Evolutionary conservation across 208 protist genomes (phyloP), one percentile per base, ranked within the genome.

Genomic region (Endotrypanum monterogeii): DNA sequence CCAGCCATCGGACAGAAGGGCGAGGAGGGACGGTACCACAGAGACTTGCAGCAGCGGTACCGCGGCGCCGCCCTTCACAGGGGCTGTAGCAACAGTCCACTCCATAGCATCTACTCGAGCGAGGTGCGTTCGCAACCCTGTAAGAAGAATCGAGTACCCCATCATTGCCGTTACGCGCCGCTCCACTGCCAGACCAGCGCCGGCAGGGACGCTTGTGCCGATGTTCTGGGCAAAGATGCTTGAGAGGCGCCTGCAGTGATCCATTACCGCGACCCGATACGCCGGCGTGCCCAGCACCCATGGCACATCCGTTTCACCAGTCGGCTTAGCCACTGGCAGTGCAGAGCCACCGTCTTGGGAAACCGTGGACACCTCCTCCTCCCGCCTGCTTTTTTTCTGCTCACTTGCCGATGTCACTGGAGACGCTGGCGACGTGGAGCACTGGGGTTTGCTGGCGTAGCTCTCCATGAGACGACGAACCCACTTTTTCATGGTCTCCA

Each of bases 401-500:
- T 7, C 30, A 5, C 8, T 32, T 20, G 37, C 14, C 0, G 25
- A 32, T 6, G 30, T 23, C 67, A n/a, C 67, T 51, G 44, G 28
- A 23, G 62, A n/a, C n/a, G 12, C 52, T 41, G 67, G 23, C 44
- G 51, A 51, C 16, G 37, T 32, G 30, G 23, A 23, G 16, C 14
- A 25, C 51, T 68, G 63, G 16, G 46, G 23, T 61, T 73, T 81
- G 66, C 74, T 79, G 25, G 60, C 58, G 74, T 82, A 82, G 70
- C 78, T 84, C 58, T 88, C 82, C 61, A 48, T 44, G 9, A 96
- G 65, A 9, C 91, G 87, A 37, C 76, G 76, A 6, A 82, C 70
- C 93, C 93, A 97, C 76, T 95, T 94, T 63, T 84, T 87, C 51
- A 89, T 67, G 54, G 80, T 75, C 69, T 92, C 86, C 41, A 91